These are phyloP conservation scores for Daldinia concentrica DNA, from an alignment of 495 filamentous ascomycete genomes.

Conservation along the genomic window DNA sequence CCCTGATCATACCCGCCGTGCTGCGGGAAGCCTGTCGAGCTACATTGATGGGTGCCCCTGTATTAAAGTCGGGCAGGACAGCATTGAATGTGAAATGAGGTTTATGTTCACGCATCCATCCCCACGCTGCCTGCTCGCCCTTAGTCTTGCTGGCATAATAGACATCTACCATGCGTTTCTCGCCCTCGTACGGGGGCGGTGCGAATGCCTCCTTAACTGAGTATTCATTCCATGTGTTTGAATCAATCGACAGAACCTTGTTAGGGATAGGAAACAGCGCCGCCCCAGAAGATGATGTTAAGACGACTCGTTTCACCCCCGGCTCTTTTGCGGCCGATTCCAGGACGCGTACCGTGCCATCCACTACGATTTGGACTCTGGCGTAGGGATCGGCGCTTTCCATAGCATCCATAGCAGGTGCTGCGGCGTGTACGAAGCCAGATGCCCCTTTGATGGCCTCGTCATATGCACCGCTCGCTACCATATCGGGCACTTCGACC, in stretches of 20 bases:
- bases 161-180: background rate
- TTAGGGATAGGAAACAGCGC: conserved; percentile 1
- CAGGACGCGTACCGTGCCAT: conserved; percentile 17
- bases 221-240: conserved; percentile 33
- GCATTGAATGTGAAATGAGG: conserved; percentile 41
- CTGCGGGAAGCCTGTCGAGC: conserved; percentile 26
- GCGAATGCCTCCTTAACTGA: conserved; percentile 28
- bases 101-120: conserved; percentile 37
- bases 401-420: conserved; percentile 31
- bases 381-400: conserved; percentile 14
- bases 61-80: conserved; percentile 30
- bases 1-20: conserved; percentile 19
- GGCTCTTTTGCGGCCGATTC: conserved; percentile 35
- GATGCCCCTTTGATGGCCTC: conserved; percentile 25
- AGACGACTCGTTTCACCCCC: conserved; percentile 26
- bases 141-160: conserved; percentile 35
- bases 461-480: conserved; percentile 29
- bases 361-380: conserved; percentile 14
- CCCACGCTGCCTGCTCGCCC: conserved; percentile 34
- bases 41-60: conserved; percentile 20
- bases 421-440: conserved; percentile 30
- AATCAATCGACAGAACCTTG: conserved; percentile 24
- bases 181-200: conserved; percentile 21
- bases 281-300: conserved; percentile 29
- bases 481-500: conserved; percentile 33